A percentile compares a stretch with the other conserved stretches of the same genome.
phyloP scores from a whole-genome alignment of 805 yeast genomes.

The Candida arabinofermentans region DNA sequence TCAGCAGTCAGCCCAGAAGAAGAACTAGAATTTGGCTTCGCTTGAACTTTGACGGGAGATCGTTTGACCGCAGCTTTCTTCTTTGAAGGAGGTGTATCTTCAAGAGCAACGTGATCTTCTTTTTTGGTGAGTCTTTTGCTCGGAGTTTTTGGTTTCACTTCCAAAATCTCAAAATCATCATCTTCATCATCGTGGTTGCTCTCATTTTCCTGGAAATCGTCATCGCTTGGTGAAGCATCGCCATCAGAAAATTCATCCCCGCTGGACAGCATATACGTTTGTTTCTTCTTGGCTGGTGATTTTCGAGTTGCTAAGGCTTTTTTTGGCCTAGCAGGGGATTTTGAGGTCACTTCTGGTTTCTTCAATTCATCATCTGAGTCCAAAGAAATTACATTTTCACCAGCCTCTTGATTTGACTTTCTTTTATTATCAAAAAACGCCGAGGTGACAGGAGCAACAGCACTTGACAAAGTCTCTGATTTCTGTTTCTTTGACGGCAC shows the following conservation, averaged over 20 bases:
- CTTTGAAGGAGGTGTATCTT: neutral
- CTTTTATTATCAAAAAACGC: neutral
- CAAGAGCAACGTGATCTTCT: no score
- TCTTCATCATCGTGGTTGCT: neutral
- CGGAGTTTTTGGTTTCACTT: neutral
- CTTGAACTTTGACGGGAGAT: slow-evolving; percentile 3
- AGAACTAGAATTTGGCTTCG: neutral
- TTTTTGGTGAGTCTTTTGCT: no score
- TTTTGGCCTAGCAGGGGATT: neutral
- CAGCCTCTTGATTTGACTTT: neutral
- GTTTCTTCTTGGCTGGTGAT: neutral
- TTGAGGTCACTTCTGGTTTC: neutral
- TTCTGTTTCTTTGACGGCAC: slow-evolving; percentile 6
- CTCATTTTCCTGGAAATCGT: neutral
- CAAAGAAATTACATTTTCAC: slow-evolving; percentile 2
- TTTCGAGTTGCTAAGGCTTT: neutral
- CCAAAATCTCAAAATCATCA: neutral
- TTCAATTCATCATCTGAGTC: slow-evolving; percentile 12
- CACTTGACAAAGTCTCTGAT: neutral
- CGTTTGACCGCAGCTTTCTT: neutral
- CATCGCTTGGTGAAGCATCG: neutral
- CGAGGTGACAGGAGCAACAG: neutral
- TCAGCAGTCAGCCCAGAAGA: slow-evolving; percentile 38
- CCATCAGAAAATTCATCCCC: neutral
- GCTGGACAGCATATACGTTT: neutral